Evolutionary conservation across 2,329 filamentous ascomycete genomes (phyloP), one percentile per base, ranked within the genome.

Genomic region (Neophaeococcomyces aloes): DNA sequence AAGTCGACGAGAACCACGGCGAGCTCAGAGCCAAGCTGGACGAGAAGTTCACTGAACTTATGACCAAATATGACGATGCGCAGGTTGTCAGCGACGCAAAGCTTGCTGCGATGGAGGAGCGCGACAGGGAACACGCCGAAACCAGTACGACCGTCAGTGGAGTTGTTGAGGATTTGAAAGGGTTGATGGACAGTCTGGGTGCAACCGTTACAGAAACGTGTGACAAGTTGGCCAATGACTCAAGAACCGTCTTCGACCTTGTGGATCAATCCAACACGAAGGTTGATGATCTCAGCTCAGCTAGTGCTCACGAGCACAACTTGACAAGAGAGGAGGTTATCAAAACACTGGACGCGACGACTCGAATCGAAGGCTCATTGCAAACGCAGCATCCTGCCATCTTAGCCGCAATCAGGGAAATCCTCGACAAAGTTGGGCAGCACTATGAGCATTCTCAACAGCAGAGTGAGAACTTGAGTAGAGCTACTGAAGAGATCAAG

Each of bases 391-490:
- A 95, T 54, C 91, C 91, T 1, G 83, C 93, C 65, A 83, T 96
- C 52, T 75, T 95, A 45, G 81, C 89, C 42, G 78, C 84, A 0
- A 77, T 98, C 52, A 83, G 86, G 55, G 85, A 95, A 56, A 79
- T 96, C n/a, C 72, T 93, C 30, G 70, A 78, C 6, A 72, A 93
- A 18, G 84, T 94, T 43, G 82, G 79, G 18, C 78, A 93, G 59
- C 88, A 96, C 60, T 94, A 83, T 56, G 86, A 94, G 54, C 85
- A 94, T 58, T 83, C 86, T 11, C 86, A 88, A 62, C 78, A 93
- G 59, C 88, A 96, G 59, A 94, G 83, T 55, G 86, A 94, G 55
- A 84, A 93, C 58, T 83, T 86, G 13, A 86, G 87, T 62, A 72
- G 75, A 34, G 74, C 80, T 0, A 66, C 70, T 1, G 70, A 79